Percentiles rank a stretch among this genome's conserved stretches.
Evolutionary conservation across 371 early-diverging fungal species (phyloP).

Genomic region (Mortierella sp.): DNA sequence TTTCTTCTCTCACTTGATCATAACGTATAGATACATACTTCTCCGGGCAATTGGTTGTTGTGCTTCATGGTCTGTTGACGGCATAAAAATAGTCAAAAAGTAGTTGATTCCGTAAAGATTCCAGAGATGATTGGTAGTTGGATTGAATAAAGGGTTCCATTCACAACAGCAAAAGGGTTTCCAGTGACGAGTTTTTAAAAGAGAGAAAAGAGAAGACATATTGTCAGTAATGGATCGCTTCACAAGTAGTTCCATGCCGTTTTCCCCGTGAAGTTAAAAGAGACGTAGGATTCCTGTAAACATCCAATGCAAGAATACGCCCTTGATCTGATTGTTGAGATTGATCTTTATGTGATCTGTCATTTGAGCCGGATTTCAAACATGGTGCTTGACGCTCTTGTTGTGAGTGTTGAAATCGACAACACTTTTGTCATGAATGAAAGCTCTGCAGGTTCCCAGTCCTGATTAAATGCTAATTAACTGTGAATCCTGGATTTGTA

Average conservation of each 20-base stretch:
- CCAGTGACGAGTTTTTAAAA: not conserved
- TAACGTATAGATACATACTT: conserved; percentile 37
- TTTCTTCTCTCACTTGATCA: not conserved
- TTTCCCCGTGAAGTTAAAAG: not conserved
- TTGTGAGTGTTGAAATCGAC: too few species aligned
- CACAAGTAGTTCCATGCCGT: not conserved
- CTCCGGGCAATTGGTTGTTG: conserved; percentile 99
- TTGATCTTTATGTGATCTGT: too few species aligned
- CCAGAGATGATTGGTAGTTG: not conserved
- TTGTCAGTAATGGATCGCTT: conserved; percentile 3
- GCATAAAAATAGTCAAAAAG: not conserved
- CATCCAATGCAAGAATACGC: not conserved
- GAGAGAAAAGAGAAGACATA: not conserved
- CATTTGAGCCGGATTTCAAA: too few species aligned
- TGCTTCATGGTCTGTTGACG: conserved; percentile 82
- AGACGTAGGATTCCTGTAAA: not conserved
- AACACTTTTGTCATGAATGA: too few species aligned
- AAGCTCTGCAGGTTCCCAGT: too few species aligned
- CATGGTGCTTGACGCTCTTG: too few species aligned
- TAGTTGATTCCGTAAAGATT: not conserved
- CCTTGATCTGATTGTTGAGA: too few species aligned
- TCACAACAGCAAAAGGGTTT: not conserved
- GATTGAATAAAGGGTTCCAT: conserved; percentile 1
- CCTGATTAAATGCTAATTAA: too few species aligned
- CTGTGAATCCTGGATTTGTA: too few species aligned